Evolutionary conservation across 2,329 filamentous ascomycete species (phyloP).

Genomic region (Epichloe sp.): DNA sequence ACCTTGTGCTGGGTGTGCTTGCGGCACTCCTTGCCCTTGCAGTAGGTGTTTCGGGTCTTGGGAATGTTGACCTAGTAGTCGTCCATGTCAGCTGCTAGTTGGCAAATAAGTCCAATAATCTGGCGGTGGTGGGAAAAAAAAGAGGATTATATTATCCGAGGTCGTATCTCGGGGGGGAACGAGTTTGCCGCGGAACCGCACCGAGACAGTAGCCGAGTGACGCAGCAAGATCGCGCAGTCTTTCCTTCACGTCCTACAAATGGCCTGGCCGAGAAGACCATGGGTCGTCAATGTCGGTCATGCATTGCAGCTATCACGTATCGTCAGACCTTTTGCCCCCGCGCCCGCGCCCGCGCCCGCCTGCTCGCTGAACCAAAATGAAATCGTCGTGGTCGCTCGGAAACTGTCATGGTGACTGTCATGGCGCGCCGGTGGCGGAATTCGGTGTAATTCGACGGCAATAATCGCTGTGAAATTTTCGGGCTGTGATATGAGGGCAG

Average conservation of each 20-base stretch:
- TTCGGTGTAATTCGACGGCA: conserved; percentile 7
- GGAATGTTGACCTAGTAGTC: conserved; percentile 78
- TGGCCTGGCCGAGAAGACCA: too few species aligned
- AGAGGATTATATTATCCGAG: background rate
- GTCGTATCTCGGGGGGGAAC: background rate
- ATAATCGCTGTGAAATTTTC: background rate
- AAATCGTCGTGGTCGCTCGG: background rate
- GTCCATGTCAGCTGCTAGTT: conserved; percentile 4
- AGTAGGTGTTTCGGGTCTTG: conserved; percentile 95
- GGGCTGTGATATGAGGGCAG: conserved; percentile 5
- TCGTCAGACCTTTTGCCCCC: background rate
- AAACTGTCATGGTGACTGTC: conserved; percentile 22
- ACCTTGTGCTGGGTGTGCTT: conserved; percentile 89
- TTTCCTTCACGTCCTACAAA: too few species aligned
- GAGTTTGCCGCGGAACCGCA: background rate
- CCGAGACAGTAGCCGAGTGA: background rate
- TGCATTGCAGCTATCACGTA: too few species aligned
- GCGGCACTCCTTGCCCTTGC: conserved; percentile 90
- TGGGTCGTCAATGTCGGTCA: background rate
- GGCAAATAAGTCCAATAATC: background rate
- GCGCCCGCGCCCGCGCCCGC: background rate
- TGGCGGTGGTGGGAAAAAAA: background rate
- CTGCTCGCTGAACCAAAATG: background rate
- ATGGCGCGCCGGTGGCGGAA: conserved; percentile 17
- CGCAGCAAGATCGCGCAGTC: background rate